Conservation (phyloP, 176 grass and related monocot genomes). For the Pontederia paniculata region DNA sequence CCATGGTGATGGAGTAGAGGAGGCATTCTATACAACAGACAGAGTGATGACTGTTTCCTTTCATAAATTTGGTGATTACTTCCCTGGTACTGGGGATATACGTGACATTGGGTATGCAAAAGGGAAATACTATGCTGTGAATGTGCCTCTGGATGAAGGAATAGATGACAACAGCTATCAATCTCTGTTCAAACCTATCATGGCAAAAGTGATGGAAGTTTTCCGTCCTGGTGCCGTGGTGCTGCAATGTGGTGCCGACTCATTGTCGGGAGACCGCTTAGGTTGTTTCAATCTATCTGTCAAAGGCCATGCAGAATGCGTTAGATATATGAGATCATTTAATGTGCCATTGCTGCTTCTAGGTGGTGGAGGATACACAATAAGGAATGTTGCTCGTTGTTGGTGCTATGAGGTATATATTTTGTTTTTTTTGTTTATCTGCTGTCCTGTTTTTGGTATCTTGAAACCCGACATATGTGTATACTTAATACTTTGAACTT, state of each 20-base stretch:
- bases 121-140: conserved; percentile 77
- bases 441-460: background rate
- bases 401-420: conserved; percentile 89
- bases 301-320: conserved; percentile 76
- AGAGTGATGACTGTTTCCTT: conserved; percentile 95
- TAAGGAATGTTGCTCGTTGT: conserved; percentile 86
- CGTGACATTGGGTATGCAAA: conserved; percentile 55
- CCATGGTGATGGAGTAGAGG: conserved; percentile 84
- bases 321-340: conserved; percentile 91
- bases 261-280: conserved; percentile 73
- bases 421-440: background rate
- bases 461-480: too few relatives aligned
- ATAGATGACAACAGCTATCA: conserved; percentile 94
- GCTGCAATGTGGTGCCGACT: conserved; percentile 89
- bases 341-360: conserved; percentile 84
- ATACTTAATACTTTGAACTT: too few relatives aligned
- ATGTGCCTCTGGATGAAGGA: conserved; percentile 79
- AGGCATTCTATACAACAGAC: conserved; percentile 86
- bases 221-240: conserved; percentile 71
- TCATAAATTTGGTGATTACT: conserved; percentile 89
- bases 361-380: conserved; percentile 88
- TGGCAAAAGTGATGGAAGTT: conserved; percentile 84
- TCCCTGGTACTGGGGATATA: conserved; percentile 80
- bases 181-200: conserved; percentile 74
- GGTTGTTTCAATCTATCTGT: conserved; percentile 91